Percentiles rank a stretch among this genome's conserved stretches.
phyloP scores from a whole-genome alignment of 257 asterid species.

The Gentiana macrophylla region DNA sequence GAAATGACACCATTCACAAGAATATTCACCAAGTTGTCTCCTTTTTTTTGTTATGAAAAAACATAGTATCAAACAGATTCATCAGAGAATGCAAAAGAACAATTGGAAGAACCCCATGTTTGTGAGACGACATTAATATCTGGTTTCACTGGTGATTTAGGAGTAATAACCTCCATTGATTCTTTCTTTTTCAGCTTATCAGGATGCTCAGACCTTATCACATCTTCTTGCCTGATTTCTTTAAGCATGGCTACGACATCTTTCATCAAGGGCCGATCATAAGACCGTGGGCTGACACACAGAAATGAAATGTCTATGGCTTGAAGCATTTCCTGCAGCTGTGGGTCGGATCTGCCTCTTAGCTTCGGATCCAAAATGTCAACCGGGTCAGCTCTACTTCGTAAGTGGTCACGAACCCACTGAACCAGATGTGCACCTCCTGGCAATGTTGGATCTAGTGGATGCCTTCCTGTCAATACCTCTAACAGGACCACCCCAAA shows the following conservation, averaged over 20 bases:
- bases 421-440: conserved; percentile 81
- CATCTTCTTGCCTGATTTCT: conserved; percentile 61
- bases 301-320: conserved; percentile 80
- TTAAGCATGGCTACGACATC: conserved; percentile 91
- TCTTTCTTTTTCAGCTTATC: conserved; percentile 43
- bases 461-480: conserved; percentile 95
- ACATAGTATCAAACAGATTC: conserved; percentile 37
- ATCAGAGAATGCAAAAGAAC: conserved; percentile 82
- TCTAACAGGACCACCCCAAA: conserved; percentile 76
- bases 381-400: conserved; percentile 42
- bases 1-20: conserved; percentile 16
- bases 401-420: conserved; percentile 75
- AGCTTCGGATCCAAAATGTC: conserved; percentile 83
- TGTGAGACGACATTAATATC: conserved; percentile 24
- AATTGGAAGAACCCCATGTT: conserved; percentile 50
- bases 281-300: conserved; percentile 56
- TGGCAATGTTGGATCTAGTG: conserved; percentile 78
- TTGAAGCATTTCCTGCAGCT: conserved; percentile 95
- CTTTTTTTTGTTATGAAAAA: neutral
- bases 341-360: conserved; percentile 83
- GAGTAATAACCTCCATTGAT: conserved; percentile 13
- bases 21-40: neutral
- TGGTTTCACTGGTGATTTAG: conserved; percentile 25
- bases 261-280: conserved; percentile 86
- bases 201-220: conserved; percentile 26